Base-by-base conservation (phyloP, 805 yeast species). In the Torulaspora microellipsoides region DNA sequence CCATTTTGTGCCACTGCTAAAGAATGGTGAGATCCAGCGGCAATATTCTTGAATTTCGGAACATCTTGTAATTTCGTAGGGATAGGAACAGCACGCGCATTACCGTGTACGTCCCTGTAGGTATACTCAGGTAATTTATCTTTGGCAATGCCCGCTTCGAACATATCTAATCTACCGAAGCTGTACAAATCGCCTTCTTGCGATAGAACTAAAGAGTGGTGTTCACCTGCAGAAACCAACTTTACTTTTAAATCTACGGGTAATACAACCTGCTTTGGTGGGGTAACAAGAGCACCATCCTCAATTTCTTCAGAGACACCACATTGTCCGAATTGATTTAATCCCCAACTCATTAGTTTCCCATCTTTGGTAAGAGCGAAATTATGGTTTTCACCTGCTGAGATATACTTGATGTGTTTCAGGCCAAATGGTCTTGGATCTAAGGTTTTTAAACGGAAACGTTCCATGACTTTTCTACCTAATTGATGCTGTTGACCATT, bases 271-370 rank as follows among this genome's bases (percentile, higher is more conserved):
- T 76, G 75, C 0, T 90, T 85, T 20, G 99, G 98, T 40, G 72
- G 77, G 8, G 81, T 69, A 35, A 93, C 79, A 44, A 86, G 73
- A 2, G 93, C 85, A 15, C 95, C 96, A 65, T 88, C 96, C 57
- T 84, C 93, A 43, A 85, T 77, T 39, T 78, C 80, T 29, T 83
- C 81, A 12, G 85, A 72, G 17, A 82, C 72, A 45, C 96, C 98
- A 71, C 97, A 88, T 68, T 93, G 99, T 15, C 98, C 98, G 60
- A 79, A 93, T 66, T 93, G 97, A 63, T 93, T 93, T 58, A 93
- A 74, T 7, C 99, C 99, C 99, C 99, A 93, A 8, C 93, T 75
- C 50, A 76, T 75, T 1, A 93, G 88, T 29, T 74, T 74, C 33
- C 84, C 87, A 30, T 79, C 77, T 11, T 72, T 69, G 47, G 85